A percentile compares a stretch with the other conserved stretches of the same genome.
Evolutionary conservation across 164 flowering plant species (phyloP).

Genomic region (Chimonanthus salicifolius): DNA sequence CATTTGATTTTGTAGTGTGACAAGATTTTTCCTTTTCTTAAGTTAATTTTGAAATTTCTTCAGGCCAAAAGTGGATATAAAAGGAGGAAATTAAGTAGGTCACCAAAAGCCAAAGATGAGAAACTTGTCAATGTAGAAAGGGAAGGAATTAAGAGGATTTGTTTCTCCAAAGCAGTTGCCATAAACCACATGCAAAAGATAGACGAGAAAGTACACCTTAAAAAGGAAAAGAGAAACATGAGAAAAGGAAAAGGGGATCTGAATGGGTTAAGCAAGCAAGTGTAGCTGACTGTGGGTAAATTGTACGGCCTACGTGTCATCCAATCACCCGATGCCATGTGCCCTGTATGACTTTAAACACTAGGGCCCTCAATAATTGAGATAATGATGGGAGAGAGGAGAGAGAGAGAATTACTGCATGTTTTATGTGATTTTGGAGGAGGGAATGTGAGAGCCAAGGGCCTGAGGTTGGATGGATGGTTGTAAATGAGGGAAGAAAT

Average conservation of each 20-base stretch:
- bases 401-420: constrained; percentile 3
- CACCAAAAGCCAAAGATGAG: not conserved
- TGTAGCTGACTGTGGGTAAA: constrained; percentile 5
- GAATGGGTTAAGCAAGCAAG: constrained; percentile 9
- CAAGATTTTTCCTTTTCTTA: too few species aligned
- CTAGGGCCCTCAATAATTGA: constrained; percentile 19
- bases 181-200: not conserved
- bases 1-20: too few species aligned
- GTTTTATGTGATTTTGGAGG: not conserved
- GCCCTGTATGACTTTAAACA: not conserved
- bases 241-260: constrained; percentile 1
- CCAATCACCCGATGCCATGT: constrained; percentile 6
- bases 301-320: not conserved
- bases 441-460: constrained; percentile 2
- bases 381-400: constrained; percentile 14
- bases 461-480: not conserved
- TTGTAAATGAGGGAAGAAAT: constrained; percentile 6
- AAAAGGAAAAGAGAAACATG: not conserved
- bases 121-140: not conserved
- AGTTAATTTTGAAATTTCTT: too few species aligned
- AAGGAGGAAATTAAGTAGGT: not conserved
- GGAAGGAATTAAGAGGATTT: not conserved
- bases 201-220: not conserved
- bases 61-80: too few species aligned
- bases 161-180: not conserved